Base-by-base conservation (phyloP, 805 yeast genomes). In the Schizosaccharomyces cryophilus region DNA sequence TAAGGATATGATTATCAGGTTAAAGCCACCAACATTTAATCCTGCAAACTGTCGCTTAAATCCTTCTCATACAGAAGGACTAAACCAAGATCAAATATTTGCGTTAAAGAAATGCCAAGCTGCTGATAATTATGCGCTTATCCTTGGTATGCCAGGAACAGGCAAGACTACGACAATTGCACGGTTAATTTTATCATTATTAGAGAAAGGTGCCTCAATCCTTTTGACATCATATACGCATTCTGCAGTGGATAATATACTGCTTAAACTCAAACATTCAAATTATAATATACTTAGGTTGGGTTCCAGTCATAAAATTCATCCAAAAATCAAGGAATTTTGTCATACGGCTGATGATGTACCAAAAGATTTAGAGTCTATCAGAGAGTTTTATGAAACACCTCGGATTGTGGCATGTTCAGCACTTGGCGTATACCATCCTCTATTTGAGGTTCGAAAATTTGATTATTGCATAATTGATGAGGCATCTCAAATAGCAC, bases 71-170 rank as follows among this genome's bases (percentile, higher is more conserved):
- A 24, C 15, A 29, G 35, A 1, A 61, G 61, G 67, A 0, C 80
- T 86, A 66, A 93, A 93, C 66, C 67, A 69, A 0, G 95, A 87
- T 66, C 98, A 93, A 68, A 63, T 73, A 4, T 65, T 62, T 1
- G 97, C 96, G 0, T 75, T 93, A 47, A 77, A 80, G 17, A 78
- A 75, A 63, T 86, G 82, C 0, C 68, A 87, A 59, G 70, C 76
- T 17, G 77, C 93, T 0, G 69, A 81, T 61, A 95, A 89, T 68
- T 93, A 86, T 68, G 75, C 89, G 3, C 74, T 93, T 66, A 78
- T 93, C 21, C 72, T 90, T 63, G 98, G 98, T 0, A 93, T 93
- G 98, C 98, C 98, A 0, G 98, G 98, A 3, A 93, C 97, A 0
- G 98, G 96, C 9, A 87, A 87, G 67, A 87, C 96, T 1, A 87